These are phyloP conservation scores for Tetrapyrgos nigripes DNA, from an alignment of 1,284 basidiomycete genomes.

Conservation along the genomic window DNA sequence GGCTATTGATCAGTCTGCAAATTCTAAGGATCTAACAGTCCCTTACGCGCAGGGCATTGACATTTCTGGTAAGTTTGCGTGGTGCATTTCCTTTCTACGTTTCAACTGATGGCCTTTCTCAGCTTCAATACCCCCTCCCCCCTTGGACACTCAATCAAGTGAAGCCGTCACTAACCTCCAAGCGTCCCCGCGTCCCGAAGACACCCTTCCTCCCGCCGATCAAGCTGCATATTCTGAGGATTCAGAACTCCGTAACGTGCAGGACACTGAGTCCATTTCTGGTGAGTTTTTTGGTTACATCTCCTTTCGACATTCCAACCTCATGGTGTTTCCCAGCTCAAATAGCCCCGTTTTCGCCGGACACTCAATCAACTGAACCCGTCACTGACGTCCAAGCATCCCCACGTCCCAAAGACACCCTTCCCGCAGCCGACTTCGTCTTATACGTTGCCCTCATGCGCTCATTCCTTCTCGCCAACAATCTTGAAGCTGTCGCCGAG, in stretches of 20 bases:
- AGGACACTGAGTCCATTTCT: no score
- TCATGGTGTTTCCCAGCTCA: neutral
- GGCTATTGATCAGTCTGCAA: no score
- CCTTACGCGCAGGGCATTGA: no score
- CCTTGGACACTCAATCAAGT: neutral
- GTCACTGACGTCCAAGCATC: neutral
- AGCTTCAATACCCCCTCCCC: neutral
- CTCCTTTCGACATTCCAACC: neutral
- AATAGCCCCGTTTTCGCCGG: neutral
- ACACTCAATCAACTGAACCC: neutral
- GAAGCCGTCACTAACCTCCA: no score
- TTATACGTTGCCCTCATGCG: constrained; percentile 41
- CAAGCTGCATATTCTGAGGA: constrained; percentile 39
- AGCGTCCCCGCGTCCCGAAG: neutral
- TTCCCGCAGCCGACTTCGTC: constrained; percentile 37
- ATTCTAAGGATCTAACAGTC: neutral
- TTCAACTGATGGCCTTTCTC: neutral
- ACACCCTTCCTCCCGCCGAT: constrained; percentile 33
- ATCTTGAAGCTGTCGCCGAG: constrained; percentile 15
- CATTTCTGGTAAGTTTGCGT: neutral
- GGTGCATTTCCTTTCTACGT: neutral
- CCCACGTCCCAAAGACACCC: constrained; percentile 2
- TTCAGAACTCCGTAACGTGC: no score
- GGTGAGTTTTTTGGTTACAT: no score
- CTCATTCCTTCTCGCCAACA: constrained; percentile 24